Evolutionary conservation across 352 stramenopile genomes (phyloP), one percentile per base, ranked within the genome.

Genomic region (Globisporangium cylindrosporum): DNA sequence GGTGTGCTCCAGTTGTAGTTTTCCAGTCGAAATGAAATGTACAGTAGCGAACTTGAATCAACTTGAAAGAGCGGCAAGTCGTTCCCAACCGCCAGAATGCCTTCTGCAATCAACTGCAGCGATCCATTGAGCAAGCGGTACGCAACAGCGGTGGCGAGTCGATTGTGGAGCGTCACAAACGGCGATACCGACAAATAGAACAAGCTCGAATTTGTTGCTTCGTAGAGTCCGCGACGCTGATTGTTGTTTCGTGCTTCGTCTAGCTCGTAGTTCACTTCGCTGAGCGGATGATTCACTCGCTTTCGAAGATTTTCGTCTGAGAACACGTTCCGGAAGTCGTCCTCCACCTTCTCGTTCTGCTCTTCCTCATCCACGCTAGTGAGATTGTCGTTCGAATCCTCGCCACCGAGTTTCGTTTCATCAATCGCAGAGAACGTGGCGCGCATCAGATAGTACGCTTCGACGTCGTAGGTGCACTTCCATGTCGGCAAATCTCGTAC

Each of bases 381-480:
- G 25, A 85, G 51, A 36, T 80, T 69, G 0, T 62, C 38, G 53
- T 65, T 57, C 20, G 63, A 58, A 49, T 78, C 60, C 36, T 76
- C 71, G 22, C 27, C 27, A 8, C 59, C 43, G 20, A 61, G 22
- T 61, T 67, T 78, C 48, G 60, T 62, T 4, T 94, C 82, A 22
- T 93, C 86, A 20, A 77, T 77, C 54, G 77, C 82, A 18, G 82
- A 92, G 57, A 91, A 94, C 9, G 86, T 92, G 5, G 88, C 88
- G 51, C 88, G 84, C 88, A 95, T 95, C 36, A 95, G 70, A 66
- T 88, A 95, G 61, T 92, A 96, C 22, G 86, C 89, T 70, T 96
- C 89, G 12, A 96, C 86, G 58, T 96, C 89, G 60, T 95, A 96
- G 0, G 84, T 94, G 61, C 89, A 95, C 65, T 94, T 93, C 89